A percentile compares a stretch with the other conserved stretches of the same genome.
Conservation (phyloP, 176 grass and related monocot genomes). For the Bothriochloa decipiens region DNA sequence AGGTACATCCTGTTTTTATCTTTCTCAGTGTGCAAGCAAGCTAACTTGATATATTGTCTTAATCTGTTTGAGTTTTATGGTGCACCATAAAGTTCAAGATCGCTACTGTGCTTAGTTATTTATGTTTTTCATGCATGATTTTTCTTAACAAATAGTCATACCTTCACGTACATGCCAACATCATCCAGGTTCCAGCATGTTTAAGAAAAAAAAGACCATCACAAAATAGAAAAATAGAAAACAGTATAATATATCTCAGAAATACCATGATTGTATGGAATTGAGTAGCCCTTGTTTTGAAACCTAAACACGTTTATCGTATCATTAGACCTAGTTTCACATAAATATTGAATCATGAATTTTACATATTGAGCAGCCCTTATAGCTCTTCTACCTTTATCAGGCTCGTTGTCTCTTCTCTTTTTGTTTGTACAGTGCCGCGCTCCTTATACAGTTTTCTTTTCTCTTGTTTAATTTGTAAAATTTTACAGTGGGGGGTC, state of each 20-base stretch:
- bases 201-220: not conserved
- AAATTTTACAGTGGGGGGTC: not conserved
- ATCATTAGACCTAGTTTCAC: not conserved
- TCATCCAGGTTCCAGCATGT: not conserved
- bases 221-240: not conserved
- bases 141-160: not conserved
- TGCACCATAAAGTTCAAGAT: not conserved
- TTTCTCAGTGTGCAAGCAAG: slow-evolving; percentile 10
- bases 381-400: too few relatives aligned
- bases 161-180: not conserved
- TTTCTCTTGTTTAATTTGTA: not conserved
- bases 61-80: not conserved
- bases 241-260: not conserved
- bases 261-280: not conserved
- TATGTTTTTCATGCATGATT: not conserved
- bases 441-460: not conserved
- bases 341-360: not conserved
- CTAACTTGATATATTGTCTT: not conserved
- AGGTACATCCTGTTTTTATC: slow-evolving; percentile 55
- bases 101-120: not conserved
- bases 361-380: not conserved
- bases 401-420: too few relatives aligned
- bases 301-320: not conserved
- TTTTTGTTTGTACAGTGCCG: not conserved
- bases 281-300: not conserved